A percentile compares a stretch with the other conserved stretches of the same genome.
Evolutionary conservation across 1,284 basidiomycete genomes (phyloP).

Genomic region (Malassezia restricta): DNA sequence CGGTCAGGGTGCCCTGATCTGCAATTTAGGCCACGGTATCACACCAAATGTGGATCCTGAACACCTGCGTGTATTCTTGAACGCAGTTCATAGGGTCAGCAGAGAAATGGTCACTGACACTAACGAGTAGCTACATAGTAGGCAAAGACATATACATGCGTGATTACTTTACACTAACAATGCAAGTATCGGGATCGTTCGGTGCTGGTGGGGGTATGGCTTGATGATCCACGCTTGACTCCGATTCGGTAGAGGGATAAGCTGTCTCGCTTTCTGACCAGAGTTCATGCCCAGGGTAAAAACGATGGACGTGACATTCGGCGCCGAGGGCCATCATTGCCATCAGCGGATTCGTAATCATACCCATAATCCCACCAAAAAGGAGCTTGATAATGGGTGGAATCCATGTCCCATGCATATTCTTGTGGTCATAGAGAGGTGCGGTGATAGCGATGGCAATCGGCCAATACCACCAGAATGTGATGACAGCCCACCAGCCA

Average conservation of each 20-base stretch:
- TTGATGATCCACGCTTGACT: too few species aligned
- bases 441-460: conserved; percentile 37
- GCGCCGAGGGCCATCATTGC: conserved; percentile 41
- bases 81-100: conserved; percentile 36
- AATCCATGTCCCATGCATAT: conserved; percentile 42
- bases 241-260: neutral
- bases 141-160: neutral
- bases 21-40: conserved; percentile 92
- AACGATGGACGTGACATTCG: conserved; percentile 25
- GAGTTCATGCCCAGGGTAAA: conserved; percentile 24
- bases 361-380: conserved; percentile 32
- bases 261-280: conserved; percentile 10
- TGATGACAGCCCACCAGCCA: conserved; percentile 25
- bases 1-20: conserved; percentile 55
- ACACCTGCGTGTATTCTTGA: conserved; percentile 35
- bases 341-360: conserved; percentile 41
- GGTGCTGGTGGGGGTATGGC: too few species aligned
- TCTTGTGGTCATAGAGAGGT: conserved; percentile 35
- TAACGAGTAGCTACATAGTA: neutral
- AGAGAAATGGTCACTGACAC: conserved; percentile 22
- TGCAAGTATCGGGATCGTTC: neutral
- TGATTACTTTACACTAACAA: neutral
- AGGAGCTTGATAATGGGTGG: conserved; percentile 45
- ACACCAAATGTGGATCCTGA: conserved; percentile 45
- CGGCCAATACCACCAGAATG: conserved; percentile 43